Base-by-base conservation (phyloP, 2,329 filamentous ascomycete genomes). In the Chrysoporthe deuterocubensis region DNA sequence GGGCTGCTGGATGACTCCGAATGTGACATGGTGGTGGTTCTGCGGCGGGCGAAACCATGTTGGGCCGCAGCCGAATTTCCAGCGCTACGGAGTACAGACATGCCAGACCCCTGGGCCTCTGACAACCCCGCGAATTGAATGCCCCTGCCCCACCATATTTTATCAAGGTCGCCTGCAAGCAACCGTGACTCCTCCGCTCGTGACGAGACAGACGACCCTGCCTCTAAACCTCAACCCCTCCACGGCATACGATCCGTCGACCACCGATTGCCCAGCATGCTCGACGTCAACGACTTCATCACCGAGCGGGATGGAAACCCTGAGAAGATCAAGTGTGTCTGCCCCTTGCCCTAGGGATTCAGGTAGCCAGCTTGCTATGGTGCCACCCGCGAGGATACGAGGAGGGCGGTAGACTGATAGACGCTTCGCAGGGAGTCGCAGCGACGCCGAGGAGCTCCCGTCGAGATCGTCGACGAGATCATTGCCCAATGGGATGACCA, bases 241-340 rank as follows among this genome's bases (percentile, higher is more conserved):
- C 57, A 62, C 18, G 21, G 34, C 13, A 37, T 50, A 59, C 60
- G 48, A 58, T n/a, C 58, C 21, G 48, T 34, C 9, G 18, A 58
- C 56, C 56, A 68, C 37, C n/a, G 48, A n/a, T 44, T 61, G 54
- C 63, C 63, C 68, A 80, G 70, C 44, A 93, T 93, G 91, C 85
- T 93, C 73, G 92, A 94, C 82, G 85, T 93, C 66, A 85, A 87
- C 73, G 92, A 94, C 77, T 93, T 95, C 78, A 90, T 95, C 76
- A 81, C 87, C 77, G 93, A 97, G 80, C 92, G 94, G 74, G 96
- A 95, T 73, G 96, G 96, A 74, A 89, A 98, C 81, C 93, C 94
- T 18, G 91, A 97, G 77, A 90, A 90, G 82, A 96, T 99, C 80
- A 70, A 59, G 68, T 70, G 60, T 34, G 68, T 61, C 43, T 65